These are phyloP conservation scores for Pseudocercospora vitis DNA, from an alignment of 2,329 filamentous ascomycete genomes.

Conservation along the genomic window DNA sequence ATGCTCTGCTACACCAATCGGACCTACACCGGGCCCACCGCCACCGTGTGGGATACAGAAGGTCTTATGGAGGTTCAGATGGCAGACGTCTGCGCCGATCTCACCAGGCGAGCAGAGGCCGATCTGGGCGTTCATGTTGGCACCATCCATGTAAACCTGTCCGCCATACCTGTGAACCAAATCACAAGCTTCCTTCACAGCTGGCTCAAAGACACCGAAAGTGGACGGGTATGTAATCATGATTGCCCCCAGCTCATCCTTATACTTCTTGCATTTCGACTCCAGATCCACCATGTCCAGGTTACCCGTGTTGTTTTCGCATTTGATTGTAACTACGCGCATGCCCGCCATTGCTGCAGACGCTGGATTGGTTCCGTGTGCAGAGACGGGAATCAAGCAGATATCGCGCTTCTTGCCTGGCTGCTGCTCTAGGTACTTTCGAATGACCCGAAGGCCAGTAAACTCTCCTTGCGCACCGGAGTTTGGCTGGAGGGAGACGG, in stretches of 20 bases:
- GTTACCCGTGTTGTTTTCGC: constrained; percentile 82
- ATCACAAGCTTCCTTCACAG: constrained; percentile 79
- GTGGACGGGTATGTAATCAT: constrained; percentile 98
- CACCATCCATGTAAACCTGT: constrained; percentile 97
- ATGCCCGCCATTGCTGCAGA: constrained; percentile 95
- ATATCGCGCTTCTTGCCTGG: constrained; percentile 74
- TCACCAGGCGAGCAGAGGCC: constrained; percentile 91
- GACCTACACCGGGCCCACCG: constrained; percentile 88
- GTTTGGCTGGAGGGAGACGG: constrained; percentile 89
- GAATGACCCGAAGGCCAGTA: constrained; percentile 82
- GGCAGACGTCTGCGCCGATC: constrained; percentile 94
- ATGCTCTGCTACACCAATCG: constrained; percentile 85
- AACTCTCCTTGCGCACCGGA: constrained; percentile 96
- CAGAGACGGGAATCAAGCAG: constrained; percentile 90
- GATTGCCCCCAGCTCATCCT: constrained; percentile 81
- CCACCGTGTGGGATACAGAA: constrained; percentile 98
- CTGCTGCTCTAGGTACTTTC: constrained; percentile 74
- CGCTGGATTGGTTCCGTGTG: constrained; percentile 93
- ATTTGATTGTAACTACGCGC: constrained; percentile 90
- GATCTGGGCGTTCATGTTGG: constrained; percentile 98
- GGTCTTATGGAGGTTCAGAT: constrained; percentile 96
- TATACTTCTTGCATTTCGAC: constrained; percentile 84
- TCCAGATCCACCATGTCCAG: constrained; percentile 83
- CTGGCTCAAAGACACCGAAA: constrained; percentile 90
- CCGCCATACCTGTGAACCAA: constrained; percentile 85